Evolutionary conservation across 169 alveolate genomes (phyloP), one percentile per base, ranked within the genome.

Genomic region (Theileria equi): DNA sequence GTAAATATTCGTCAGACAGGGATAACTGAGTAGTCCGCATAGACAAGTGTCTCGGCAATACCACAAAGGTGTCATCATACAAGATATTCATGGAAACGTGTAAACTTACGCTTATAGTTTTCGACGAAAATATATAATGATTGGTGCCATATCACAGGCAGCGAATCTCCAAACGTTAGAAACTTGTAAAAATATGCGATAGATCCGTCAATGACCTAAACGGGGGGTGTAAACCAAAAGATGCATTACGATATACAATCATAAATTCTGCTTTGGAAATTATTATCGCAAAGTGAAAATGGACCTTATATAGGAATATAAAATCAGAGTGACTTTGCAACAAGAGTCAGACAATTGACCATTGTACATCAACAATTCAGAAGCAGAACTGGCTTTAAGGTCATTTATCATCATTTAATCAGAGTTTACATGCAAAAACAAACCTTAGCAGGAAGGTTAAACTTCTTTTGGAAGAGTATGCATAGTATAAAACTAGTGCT

Each of bases 121-220:
- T 88, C 89, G 13, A 91, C 92, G 48, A 96, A 93, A 32, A 88
- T 80, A 19, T 94, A 86, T 6, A 96, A 80, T 21, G 95, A 87
- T 62, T 95, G 92, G 65, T 95, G 98, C 98, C 98, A 96, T 28
- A 93, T 81, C 45, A 96, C 97, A 21, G 99, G 98, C 74, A 95
- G 55, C 16, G 43, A 47, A 34, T 73, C 88, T 48, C 81, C 87
- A 47, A 85, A 82, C 52, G 58, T 69, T 35, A 87, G 90, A 50
- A 89, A 82, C n/a, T 55, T 87, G 68, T 83, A 49, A 66, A 85
- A 85, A 48, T 85, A 80, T 11, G 40, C 41, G 19, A 85, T 79
- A 19, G 88, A 85, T 5, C 63, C 82, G 38, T 52, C 68, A 32
- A 85, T 80, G 28, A 76, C 87, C 91, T 85, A 55, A n/a, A 53